phyloP scores from a whole-genome alignment of 2,329 filamentous ascomycete species.

The Aspergillus sp. region DNA sequence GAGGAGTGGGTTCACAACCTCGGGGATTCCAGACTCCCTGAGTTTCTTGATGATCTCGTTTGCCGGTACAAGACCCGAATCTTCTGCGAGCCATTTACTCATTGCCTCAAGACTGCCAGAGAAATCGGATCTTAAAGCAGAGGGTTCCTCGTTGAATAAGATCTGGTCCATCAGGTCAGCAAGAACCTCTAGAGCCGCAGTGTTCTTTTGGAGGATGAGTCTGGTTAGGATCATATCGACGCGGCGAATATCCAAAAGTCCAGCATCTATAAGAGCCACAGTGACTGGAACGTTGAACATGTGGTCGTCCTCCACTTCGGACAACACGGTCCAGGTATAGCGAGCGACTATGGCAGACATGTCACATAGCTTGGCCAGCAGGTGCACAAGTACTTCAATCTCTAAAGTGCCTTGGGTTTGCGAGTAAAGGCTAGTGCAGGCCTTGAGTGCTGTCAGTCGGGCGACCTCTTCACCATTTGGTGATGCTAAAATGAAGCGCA shows the following conservation, averaged over 20 bases:
- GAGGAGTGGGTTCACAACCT: slow-evolving; percentile 56
- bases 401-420: slow-evolving; percentile 58
- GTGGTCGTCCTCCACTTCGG: slow-evolving; percentile 57
- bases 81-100: slow-evolving; percentile 76
- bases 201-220: slow-evolving; percentile 69
- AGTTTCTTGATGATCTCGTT: slow-evolving; percentile 70
- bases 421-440: slow-evolving; percentile 57
- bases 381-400: slow-evolving; percentile 62
- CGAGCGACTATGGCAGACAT: slow-evolving; percentile 59
- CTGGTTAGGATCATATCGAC: slow-evolving; percentile 73
- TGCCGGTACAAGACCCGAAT: slow-evolving; percentile 64
- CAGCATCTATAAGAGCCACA: slow-evolving; percentile 59
- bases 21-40: slow-evolving; percentile 53
- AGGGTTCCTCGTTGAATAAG: slow-evolving; percentile 73
- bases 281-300: slow-evolving; percentile 64
- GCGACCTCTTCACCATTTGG: slow-evolving; percentile 59
- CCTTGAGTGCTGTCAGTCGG: slow-evolving; percentile 55
- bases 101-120: slow-evolving; percentile 77
- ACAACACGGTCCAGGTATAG: slow-evolving; percentile 49
- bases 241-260: slow-evolving; percentile 60
- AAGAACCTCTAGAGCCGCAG: slow-evolving; percentile 75
- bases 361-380: slow-evolving; percentile 63
- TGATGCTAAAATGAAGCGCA: slow-evolving; percentile 54
- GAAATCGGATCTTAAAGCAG: slow-evolving; percentile 81
- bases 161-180: slow-evolving; percentile 75